Evolutionary conservation across 2,329 filamentous ascomycete genomes (phyloP), one percentile per base, ranked within the genome.

Genomic region (Ceratocystiopsis sp.): DNA sequence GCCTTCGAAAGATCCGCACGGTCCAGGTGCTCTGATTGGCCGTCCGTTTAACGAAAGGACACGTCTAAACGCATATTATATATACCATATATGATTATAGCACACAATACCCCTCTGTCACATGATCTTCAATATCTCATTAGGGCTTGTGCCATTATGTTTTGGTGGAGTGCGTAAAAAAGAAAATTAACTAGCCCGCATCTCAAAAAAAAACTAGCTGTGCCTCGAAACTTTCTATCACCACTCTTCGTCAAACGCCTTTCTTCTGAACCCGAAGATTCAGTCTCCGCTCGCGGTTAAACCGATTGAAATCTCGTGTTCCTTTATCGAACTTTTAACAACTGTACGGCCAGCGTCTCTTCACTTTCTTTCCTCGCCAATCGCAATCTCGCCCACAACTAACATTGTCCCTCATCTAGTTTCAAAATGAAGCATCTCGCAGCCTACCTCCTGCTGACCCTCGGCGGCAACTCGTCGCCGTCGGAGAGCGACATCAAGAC

Each of bases 231-330:
- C 7, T 29, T 29, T 29, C 7, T 29, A 39, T 44, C 37, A 45
- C 36, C 45, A 36, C 29, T 18, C n/a, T 35, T 32, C 14, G 13
- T 34, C 33, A 29, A 29, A 29, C 10, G 7, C 9, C 10, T 10
- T 11, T 29, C 42, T 45, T 41, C 42, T 40, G 44, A 80, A 93
- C 85, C 84, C 75, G 84, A 91, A 85, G 86, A 80, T 75, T 93
- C 89, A 95, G 89, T 96, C 89, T 94, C 89, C 89, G 87, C 82
- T 66, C 65, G 84, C 86, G 89, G 89, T 95, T 94, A 93, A 96
- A 93, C 81, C 78, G 89, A 96, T 96, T 96, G 89, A 86, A 70
- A 72, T 81, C 82, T 87, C 83, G 73, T 80, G 82, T 87, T 86
- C 78, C 65, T 55, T 43, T 52, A 52, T 45, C 38, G 14, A 33